Evolutionary conservation across 306 rosid genomes (phyloP).

Genomic region (Boehmeria nivea): DNA sequence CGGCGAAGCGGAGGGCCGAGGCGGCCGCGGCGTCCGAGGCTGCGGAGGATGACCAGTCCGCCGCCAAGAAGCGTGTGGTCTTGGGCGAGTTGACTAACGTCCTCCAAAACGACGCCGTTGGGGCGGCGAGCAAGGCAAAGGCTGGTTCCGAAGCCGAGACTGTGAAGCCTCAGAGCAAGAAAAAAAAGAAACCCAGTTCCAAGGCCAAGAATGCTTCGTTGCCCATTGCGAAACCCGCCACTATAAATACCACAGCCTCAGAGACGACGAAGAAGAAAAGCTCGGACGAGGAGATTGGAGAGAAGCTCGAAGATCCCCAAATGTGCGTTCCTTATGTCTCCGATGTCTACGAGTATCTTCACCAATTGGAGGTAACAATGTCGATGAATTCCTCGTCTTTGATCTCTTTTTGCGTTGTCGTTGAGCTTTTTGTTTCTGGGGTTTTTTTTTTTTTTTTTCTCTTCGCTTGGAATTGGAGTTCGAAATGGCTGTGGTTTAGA

Average conservation of each 20-base stretch:
- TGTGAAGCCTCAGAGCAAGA: conserved; percentile 5
- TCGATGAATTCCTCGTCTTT: background rate
- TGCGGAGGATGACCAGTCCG: conserved; percentile 3
- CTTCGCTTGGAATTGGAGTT: too few relatives aligned
- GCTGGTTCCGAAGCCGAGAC: conserved; percentile 5
- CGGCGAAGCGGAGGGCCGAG: conserved; percentile 23
- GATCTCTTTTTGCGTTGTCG: too few relatives aligned
- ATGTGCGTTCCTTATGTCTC: conserved; percentile 52
- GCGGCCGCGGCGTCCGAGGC: conserved; percentile 19
- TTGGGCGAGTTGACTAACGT: conserved; percentile 45
- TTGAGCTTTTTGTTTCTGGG: background rate
- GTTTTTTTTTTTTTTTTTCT: background rate
- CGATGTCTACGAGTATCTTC: conserved; percentile 69
- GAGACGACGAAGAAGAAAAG: background rate
- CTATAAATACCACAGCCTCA: background rate
- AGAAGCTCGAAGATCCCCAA: conserved; percentile 42
- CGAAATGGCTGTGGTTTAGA: too few relatives aligned
- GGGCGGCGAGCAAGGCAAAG: background rate
- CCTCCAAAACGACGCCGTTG: background rate
- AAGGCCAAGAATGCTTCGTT: conserved; percentile 12
- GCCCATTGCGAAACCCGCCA: background rate
- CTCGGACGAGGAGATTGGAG: background rate
- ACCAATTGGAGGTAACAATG: conserved; percentile 53
- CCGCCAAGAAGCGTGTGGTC: conserved; percentile 46
- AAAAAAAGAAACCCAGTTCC: conserved; percentile 11